Evolutionary conservation across 495 filamentous ascomycete genomes (phyloP).

Genomic region (Beverwykella pulmonaria): DNA sequence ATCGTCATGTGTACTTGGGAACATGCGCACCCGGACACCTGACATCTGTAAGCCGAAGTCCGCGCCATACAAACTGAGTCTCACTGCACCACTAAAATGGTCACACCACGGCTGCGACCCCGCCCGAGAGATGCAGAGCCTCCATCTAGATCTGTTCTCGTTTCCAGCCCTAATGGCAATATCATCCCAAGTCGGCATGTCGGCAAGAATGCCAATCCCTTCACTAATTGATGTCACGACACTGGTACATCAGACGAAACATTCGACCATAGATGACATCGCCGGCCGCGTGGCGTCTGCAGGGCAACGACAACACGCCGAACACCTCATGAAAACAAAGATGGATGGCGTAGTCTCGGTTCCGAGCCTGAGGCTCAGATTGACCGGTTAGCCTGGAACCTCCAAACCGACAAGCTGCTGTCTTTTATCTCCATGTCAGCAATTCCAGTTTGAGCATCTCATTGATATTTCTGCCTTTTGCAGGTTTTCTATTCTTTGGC

Average conservation of each 20-base stretch:
- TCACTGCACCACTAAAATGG: neutral
- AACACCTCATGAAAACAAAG: neutral
- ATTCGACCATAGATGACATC: conserved; percentile 7
- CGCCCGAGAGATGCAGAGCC: conserved; percentile 3
- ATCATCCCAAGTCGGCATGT: neutral
- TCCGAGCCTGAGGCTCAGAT: neutral
- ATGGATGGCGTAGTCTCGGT: neutral
- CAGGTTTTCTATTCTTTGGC: neutral
- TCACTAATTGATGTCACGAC: neutral
- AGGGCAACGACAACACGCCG: conserved; percentile 5
- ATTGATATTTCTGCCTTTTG: neutral
- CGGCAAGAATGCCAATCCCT: neutral
- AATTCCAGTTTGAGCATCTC: no score
- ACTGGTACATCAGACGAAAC: neutral
- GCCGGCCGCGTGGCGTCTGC: conserved; percentile 7
- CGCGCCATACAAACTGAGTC: neutral
- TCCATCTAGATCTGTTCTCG: neutral
- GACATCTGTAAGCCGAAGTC: neutral
- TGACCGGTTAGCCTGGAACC: neutral
- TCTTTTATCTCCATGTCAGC: no score
- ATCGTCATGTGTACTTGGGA: conserved; percentile 20
- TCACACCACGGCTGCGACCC: neutral
- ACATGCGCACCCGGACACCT: conserved; percentile 4
- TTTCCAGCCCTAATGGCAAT: neutral
- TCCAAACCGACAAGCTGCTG: neutral